These are phyloP conservation scores for Pichia manshurica DNA, from an alignment of 805 yeast species.

Conservation along the genomic window DNA sequence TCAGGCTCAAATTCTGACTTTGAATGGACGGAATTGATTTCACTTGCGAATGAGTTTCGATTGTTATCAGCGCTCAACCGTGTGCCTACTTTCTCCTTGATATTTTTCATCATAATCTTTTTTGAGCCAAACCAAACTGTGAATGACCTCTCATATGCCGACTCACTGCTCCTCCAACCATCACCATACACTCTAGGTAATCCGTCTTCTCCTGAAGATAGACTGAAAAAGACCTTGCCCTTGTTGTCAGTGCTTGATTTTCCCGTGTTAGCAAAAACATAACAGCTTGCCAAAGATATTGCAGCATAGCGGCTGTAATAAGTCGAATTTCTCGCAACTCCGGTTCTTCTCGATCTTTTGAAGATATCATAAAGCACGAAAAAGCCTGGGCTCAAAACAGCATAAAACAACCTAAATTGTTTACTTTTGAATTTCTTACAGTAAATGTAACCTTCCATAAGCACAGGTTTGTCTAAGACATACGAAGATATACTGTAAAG, in stretches of 20 bases:
- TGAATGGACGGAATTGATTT: not conserved
- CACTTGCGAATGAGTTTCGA: not conserved
- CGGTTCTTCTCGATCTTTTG: conserved; percentile 38
- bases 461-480: conserved; percentile 54
- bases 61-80: not conserved
- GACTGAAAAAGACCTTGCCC: conserved; percentile 31
- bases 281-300: conserved; percentile 61
- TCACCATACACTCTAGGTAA: conserved; percentile 72
- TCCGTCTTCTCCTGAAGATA: conserved; percentile 48
- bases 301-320: conserved; percentile 50
- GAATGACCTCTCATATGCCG: conserved; percentile 68
- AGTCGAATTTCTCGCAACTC: conserved; percentile 40
- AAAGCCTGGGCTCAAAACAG: conserved; percentile 65
- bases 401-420: conserved; percentile 55
- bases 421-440: conserved; percentile 67
- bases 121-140: conserved; percentile 79
- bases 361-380: conserved; percentile 51
- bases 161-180: conserved; percentile 82
- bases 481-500: conserved; percentile 52
- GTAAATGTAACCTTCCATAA: conserved; percentile 61
- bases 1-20: not conserved
- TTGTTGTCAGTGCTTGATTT: conserved; percentile 48
- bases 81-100: conserved; percentile 9
- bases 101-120: conserved; percentile 35
- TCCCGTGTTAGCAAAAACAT: conserved; percentile 65